Evolutionary conservation across 176 grass and related monocot genomes (phyloP).

Genomic region (Musa itinerans): DNA sequence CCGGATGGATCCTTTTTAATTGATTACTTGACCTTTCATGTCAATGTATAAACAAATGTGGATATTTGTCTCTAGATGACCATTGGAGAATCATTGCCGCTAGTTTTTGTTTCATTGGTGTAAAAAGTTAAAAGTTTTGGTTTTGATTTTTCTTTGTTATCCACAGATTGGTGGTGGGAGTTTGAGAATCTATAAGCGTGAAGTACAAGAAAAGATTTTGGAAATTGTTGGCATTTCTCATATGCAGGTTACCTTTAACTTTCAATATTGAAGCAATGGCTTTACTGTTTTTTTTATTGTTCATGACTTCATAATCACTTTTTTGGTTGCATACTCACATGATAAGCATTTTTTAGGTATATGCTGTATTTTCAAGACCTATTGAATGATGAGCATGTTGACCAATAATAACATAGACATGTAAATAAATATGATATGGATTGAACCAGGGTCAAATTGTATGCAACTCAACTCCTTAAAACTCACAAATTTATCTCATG

Average conservation of each 20-base stretch:
- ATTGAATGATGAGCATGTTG: neutral
- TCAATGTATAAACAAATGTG: neutral
- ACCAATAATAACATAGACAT: neutral
- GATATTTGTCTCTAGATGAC: neutral
- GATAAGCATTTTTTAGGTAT: neutral
- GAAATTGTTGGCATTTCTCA: conserved; percentile 73
- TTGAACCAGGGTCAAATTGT: neutral
- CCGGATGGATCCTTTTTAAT: neutral
- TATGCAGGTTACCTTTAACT: conserved; percentile 41
- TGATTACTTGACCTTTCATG: neutral
- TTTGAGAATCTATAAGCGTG: conserved; percentile 88
- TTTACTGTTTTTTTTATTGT: conserved; percentile 1
- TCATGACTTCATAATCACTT: neutral
- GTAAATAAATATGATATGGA: neutral
- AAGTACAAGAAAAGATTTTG: conserved; percentile 86
- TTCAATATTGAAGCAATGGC: neutral
- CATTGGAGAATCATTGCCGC: neutral
- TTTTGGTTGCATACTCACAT: neutral
- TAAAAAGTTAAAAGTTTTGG: neutral
- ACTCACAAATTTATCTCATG: too few relatives aligned
- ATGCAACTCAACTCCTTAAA: neutral
- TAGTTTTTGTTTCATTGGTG: neutral
- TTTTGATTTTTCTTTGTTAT: neutral
- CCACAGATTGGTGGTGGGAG: conserved; percentile 82
- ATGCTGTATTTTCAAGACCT: too few relatives aligned